Conservation (phyloP, 768 basidiomycete genomes). For the Boletales sp. region DNA sequence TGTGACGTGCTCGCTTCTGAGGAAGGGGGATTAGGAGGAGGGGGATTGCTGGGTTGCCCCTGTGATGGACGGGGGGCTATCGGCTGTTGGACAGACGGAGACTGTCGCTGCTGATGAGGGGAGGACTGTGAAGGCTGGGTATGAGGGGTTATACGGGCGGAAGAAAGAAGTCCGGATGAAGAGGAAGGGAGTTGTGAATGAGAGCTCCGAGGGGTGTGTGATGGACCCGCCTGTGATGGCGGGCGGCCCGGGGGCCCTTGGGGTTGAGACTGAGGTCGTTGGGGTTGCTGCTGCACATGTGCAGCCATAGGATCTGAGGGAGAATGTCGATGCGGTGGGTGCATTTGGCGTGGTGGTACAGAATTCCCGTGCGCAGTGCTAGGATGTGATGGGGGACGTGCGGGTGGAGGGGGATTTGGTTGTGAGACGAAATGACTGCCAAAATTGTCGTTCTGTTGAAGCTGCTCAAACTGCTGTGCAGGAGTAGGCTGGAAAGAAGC, state of each 20-base stretch:
- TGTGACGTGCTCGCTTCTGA: slow-evolving; percentile 33
- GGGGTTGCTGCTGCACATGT: slow-evolving; percentile 38
- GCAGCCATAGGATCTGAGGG: slow-evolving; percentile 44
- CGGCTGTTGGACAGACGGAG: slow-evolving; percentile 33
- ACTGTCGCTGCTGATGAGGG: slow-evolving; percentile 30
- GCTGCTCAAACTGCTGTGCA: slow-evolving; percentile 60
- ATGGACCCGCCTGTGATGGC: slow-evolving; percentile 46
- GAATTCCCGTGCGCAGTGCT: slow-evolving; percentile 28
- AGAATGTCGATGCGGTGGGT: slow-evolving; percentile 42
- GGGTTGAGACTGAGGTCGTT: slow-evolving; percentile 60
- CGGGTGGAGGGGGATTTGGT: slow-evolving; percentile 36
- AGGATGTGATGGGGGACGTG: slow-evolving; percentile 46
- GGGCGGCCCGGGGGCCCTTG: slow-evolving; percentile 47
- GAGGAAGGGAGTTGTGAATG: slow-evolving; percentile 35
- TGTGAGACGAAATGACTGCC: slow-evolving; percentile 33
- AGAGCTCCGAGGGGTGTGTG: slow-evolving; percentile 45
- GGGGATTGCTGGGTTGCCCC: slow-evolving; percentile 20
- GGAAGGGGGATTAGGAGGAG: slow-evolving; percentile 22
- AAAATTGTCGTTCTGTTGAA: slow-evolving; percentile 40
- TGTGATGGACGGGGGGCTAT: slow-evolving; percentile 37
- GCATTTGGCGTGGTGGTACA: slow-evolving; percentile 31
- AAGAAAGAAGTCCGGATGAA: slow-evolving; percentile 22
- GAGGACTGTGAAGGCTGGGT: slow-evolving; percentile 32
- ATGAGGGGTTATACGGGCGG: slow-evolving; percentile 35
- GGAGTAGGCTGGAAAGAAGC: slow-evolving; percentile 52